A percentile compares a stretch with the other conserved stretches of the same genome.
These are phyloP conservation scores for Begonia fuchsioides DNA, from an alignment of 306 rosid genomes.

Conservation along the genomic window DNA sequence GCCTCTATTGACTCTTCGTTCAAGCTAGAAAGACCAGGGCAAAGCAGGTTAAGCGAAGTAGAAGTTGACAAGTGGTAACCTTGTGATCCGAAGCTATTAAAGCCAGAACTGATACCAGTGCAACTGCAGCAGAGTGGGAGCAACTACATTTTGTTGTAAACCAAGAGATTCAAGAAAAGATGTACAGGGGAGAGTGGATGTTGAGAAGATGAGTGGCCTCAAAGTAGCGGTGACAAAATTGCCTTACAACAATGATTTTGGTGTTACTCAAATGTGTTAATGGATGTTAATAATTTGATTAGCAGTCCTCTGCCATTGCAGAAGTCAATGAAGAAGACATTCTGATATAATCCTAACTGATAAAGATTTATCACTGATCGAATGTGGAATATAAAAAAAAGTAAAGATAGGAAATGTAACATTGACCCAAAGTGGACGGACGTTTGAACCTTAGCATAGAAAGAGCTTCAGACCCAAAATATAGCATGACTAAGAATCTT, in stretches of 20 bases:
- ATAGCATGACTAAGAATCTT: too few relatives aligned
- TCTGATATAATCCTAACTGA: too few relatives aligned
- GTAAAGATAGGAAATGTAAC: too few relatives aligned
- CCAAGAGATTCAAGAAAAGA: conserved; percentile 51
- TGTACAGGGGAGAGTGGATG: conserved; percentile 46
- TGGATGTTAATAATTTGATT: too few relatives aligned
- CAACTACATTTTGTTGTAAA: conserved; percentile 53
- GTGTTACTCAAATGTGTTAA: too few relatives aligned
- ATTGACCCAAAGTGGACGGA: too few relatives aligned
- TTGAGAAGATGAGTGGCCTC: conserved; percentile 34
- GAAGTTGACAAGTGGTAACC: conserved; percentile 84
- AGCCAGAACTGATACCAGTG: conserved; percentile 90
- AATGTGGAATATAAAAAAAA: too few relatives aligned
- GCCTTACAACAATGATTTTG: too few relatives aligned
- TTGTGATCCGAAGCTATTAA: conserved; percentile 58
- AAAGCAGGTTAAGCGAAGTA: conserved; percentile 56
- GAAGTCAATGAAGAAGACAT: not conserved
- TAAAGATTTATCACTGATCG: too few relatives aligned
- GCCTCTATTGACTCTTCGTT: conserved; percentile 81
- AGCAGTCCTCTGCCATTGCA: conserved; percentile 37
- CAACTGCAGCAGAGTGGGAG: conserved; percentile 81
- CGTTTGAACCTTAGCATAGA: too few relatives aligned
- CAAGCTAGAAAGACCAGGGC: conserved; percentile 40
- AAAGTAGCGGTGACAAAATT: conserved; percentile 57
- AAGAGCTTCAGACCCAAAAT: too few relatives aligned